Base-by-base conservation (phyloP, 177 flowering plant species). In the Vitis hybrid region DNA sequence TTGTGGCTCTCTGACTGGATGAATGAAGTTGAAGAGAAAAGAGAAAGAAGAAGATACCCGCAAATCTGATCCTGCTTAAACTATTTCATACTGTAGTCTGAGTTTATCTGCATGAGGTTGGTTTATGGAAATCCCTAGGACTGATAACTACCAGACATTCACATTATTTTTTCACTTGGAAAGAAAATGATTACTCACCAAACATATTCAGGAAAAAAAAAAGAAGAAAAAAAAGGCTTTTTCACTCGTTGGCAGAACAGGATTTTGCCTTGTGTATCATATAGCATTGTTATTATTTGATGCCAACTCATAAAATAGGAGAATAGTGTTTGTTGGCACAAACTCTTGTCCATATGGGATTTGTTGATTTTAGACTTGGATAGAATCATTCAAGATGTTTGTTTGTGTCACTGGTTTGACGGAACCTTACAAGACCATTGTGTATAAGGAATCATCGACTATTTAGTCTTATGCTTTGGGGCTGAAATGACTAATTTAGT, bases 1-100 rank as follows among this genome's bases (percentile, higher is more conserved):
- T 54, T 89, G 60, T 69, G 80, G 85, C 89, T 94, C 63, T 81
- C 85, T 10, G 97, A 94, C 76, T 82, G 95, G 95, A 94, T 92
- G 97, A 92, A 92, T 71, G 89, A 87, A 77, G 74, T 84, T 59
- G 98, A 94, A 64, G 81, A 74, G 57, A 90, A 77, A 76, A 84
- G 83, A 71, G 82, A 72, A 58, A 75, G 83, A 62, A 85, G 62
- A 68, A 77, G 82, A 74, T 78, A 77, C 62, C 75, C 79, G 2
- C 68, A 82, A 71, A 30, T 75, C 56, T 83, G 73, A 81, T 63
- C 49, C 11, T 57, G 7, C 12, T 23, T 14, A 18, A 58, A 6
- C 45, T 40, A 40, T 40, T 40, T 40, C 7, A 40, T 40, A 4
- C 45, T 40, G 45, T 40, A 40, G 30, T 26, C 30, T 3, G 30